phyloP scores from a whole-genome alignment of 2,329 filamentous ascomycete species.

The Ascochyta rabiei region DNA sequence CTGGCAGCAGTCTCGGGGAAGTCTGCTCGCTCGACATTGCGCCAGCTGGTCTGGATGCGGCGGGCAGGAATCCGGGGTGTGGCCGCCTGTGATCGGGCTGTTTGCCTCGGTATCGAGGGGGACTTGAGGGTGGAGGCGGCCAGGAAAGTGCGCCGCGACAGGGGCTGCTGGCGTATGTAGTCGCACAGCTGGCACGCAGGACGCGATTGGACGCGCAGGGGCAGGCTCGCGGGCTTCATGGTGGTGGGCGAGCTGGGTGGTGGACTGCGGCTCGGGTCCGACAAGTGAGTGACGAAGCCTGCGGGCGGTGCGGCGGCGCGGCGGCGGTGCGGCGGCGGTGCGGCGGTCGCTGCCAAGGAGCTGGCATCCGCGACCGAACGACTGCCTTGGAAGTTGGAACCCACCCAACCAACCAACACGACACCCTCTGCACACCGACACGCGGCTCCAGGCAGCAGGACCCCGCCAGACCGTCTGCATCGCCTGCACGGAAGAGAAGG shows the following conservation, averaged over 20 bases:
- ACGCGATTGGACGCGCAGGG: slow-evolving; percentile 37
- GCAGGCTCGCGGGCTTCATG: slow-evolving; percentile 39
- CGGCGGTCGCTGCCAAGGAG: slow-evolving; percentile 6
- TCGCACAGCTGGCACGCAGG: slow-evolving; percentile 44
- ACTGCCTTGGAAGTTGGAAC: slow-evolving; percentile 12
- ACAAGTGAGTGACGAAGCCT: slow-evolving; percentile 14
- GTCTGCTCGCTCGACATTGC: slow-evolving; percentile 15
- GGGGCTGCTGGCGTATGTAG: slow-evolving; percentile 38
- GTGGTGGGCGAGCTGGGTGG: slow-evolving; percentile 10
- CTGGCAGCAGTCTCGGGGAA: slow-evolving; percentile 21
- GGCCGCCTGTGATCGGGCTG: slow-evolving; percentile 23
- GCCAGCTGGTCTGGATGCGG: slow-evolving; percentile 28
- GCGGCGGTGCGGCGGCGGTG: background rate
- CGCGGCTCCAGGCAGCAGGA: slow-evolving; percentile 25
- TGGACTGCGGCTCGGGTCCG: background rate
- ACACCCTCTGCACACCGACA: slow-evolving; percentile 23
- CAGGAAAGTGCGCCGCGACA: slow-evolving; percentile 37
- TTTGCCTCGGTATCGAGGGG: slow-evolving; percentile 34
- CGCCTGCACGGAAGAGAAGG: background rate
- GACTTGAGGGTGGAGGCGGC: slow-evolving; percentile 30
- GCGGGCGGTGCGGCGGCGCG: background rate
- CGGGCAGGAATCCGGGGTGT: slow-evolving; percentile 25
- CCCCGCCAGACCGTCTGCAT: slow-evolving; percentile 1
- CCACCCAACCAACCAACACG: slow-evolving; percentile 24
- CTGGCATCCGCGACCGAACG: slow-evolving; percentile 7